Evolutionary conservation across 2,329 filamentous ascomycete genomes (phyloP).

Genomic region (Cercospora sp.): DNA sequence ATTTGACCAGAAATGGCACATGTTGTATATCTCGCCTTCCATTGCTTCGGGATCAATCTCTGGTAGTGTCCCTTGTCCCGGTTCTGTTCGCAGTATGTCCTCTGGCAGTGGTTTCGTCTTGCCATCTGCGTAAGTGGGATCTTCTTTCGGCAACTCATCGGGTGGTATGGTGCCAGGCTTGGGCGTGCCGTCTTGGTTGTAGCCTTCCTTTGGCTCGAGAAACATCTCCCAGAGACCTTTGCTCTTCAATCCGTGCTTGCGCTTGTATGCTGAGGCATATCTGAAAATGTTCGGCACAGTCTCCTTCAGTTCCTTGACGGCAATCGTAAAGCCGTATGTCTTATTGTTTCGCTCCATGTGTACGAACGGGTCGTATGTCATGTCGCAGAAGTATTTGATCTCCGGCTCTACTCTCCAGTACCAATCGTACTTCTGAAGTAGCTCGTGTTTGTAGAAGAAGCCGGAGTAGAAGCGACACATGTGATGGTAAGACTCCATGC

Average conservation of each 20-base stretch:
- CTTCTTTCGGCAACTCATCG: slow-evolving; percentile 49
- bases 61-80: slow-evolving; percentile 67
- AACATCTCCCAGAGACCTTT: slow-evolving; percentile 99
- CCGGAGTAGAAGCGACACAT: slow-evolving; percentile 99
- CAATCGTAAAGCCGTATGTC: slow-evolving; percentile 98
- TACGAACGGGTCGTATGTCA: slow-evolving; percentile 96
- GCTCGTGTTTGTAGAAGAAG: slow-evolving; percentile 97
- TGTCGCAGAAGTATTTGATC: slow-evolving; percentile 99
- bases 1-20: slow-evolving; percentile 99
- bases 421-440: slow-evolving; percentile 97
- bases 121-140: slow-evolving; percentile 63
- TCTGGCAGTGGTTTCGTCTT: slow-evolving; percentile 71
- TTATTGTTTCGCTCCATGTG: slow-evolving; percentile 94
- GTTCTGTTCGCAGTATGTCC: slow-evolving; percentile 75
- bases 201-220: slow-evolving; percentile 71
- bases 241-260: slow-evolving; percentile 83
- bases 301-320: slow-evolving; percentile 95
- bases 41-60: slow-evolving; percentile 89
- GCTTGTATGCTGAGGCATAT: slow-evolving; percentile 97
- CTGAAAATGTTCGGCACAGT: slow-evolving; percentile 98
- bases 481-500: slow-evolving; percentile 96
- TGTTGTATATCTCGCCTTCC: slow-evolving; percentile 98
- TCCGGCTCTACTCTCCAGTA: slow-evolving; percentile 99
- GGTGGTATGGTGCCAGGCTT: slow-evolving; percentile 43
- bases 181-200: slow-evolving; percentile 53